Base-by-base conservation (phyloP, 352 stramenopile species). In the Globisporangium solare region DNA sequence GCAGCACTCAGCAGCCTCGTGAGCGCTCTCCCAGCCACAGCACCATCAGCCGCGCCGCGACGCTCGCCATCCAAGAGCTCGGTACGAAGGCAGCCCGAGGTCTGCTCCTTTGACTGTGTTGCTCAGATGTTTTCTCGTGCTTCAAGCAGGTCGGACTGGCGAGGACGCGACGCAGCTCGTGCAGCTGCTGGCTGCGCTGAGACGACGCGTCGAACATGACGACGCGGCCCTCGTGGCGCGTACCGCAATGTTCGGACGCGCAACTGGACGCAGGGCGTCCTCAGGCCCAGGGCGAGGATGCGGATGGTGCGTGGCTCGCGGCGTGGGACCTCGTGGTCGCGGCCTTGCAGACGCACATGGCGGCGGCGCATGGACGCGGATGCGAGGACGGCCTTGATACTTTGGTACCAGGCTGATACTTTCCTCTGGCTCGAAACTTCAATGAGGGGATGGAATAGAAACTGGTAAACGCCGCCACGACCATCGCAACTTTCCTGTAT, bases 1-100 rank as follows among this genome's bases (percentile, higher is more conserved):
- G 39, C 12, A 43, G 39, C 6, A n/a, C 3, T 10, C 12, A 43
- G 1, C 39, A 43, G 39, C 39, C 13, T 15, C 39, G 27, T 35
- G 27, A 35, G 4, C 27, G 3, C 27, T 35, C 27, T 35, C 4
- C 27, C 27, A 35, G 7, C 5, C 27, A 35, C 3, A 35, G 27
- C 27, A 8, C 10, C 27, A 8, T 35, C 27, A 35, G 39, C 39
- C n/a, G 39, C 39, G 12, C 12, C 1, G 4, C 40, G 20, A 35
- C 46, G 17, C 45, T 52, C 47, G 54, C 35, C 17, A 45, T 45
- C 17, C 32, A 20, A 60, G 54, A 60, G 14, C 46, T 60, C 22
- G 54, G 54, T 60, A 52, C 11, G 46, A 21, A 27, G 24, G 5
- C 24, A 27, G 24, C 24, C 24, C 24, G 2, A 27, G 24, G 24